Percentiles rank a stretch among this genome's conserved stretches.
phyloP scores from a whole-genome alignment of 2,329 filamentous ascomycete species.

The Hypoxylon sp. region DNA sequence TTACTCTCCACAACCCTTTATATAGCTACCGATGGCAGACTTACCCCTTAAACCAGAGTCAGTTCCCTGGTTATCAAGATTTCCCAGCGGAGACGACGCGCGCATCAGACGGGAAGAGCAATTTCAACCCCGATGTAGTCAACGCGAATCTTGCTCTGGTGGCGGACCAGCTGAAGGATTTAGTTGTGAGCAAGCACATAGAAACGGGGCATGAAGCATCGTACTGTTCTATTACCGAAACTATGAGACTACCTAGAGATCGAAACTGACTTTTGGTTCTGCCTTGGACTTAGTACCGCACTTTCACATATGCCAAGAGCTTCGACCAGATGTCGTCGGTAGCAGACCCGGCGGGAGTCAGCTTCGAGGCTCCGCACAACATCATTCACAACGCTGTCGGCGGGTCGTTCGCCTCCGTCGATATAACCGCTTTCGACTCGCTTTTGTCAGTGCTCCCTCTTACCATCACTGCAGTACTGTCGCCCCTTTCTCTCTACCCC shows the following conservation, averaged over 20 bases:
- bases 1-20: constrained; percentile 66
- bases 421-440: constrained; percentile 63
- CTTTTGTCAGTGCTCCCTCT: constrained; percentile 59
- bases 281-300: constrained; percentile 57
- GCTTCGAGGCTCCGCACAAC: constrained; percentile 63
- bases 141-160: constrained; percentile 55
- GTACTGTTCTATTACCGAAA: not conserved
- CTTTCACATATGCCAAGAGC: constrained; percentile 57
- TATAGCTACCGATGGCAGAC: constrained; percentile 66
- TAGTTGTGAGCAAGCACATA: constrained; percentile 57
- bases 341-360: constrained; percentile 55
- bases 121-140: constrained; percentile 59
- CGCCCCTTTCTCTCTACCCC: not conserved
- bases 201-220: not conserved
- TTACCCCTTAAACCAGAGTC: constrained; percentile 54
- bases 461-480: not conserved
- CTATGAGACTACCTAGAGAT: not conserved
- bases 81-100: constrained; percentile 58
- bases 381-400: constrained; percentile 60
- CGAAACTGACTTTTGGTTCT: not conserved
- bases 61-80: constrained; percentile 57
- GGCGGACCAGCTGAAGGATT: constrained; percentile 56
- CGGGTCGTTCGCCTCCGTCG: constrained; percentile 54
- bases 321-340: constrained; percentile 61
- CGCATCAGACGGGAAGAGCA: constrained; percentile 54